Evolutionary conservation across 441 rosid genomes (phyloP).

Genomic region (Corymbia calophylla): DNA sequence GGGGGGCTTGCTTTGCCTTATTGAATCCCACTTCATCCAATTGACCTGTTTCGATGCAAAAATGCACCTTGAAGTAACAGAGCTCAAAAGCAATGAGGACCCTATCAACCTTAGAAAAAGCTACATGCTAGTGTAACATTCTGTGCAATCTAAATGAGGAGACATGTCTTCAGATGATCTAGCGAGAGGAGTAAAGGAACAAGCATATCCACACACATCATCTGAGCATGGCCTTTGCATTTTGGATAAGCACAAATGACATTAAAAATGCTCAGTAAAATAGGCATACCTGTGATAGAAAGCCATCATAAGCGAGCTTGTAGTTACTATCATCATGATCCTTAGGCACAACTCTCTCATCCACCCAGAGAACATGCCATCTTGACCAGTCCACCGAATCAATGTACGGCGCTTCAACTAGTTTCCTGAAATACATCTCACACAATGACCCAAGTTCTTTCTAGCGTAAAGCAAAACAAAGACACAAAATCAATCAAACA

Average conservation of each 20-base stretch:
- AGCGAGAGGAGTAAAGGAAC: not conserved
- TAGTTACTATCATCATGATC: constrained; percentile 80
- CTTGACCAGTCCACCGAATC: constrained; percentile 77
- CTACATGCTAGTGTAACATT: not conserved
- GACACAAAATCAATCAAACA: not conserved
- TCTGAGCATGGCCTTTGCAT: not conserved
- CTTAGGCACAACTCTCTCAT: constrained; percentile 91
- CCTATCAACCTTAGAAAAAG: not conserved
- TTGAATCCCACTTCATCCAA: not conserved
- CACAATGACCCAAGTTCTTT: not conserved
- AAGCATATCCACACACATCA: not conserved
- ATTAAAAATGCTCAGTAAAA: not conserved
- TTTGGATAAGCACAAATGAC: not conserved
- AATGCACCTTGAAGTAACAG: not conserved
- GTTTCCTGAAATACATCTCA: constrained; percentile 41
- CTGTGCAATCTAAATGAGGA: not conserved
- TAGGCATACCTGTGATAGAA: constrained; percentile 54
- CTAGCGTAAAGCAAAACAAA: not conserved
- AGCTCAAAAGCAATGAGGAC: not conserved
- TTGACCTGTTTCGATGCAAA: not conserved
- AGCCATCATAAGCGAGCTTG: constrained; percentile 65
- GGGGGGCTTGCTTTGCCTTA: not conserved
- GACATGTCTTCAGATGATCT: not conserved
- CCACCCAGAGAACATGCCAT: constrained; percentile 91
- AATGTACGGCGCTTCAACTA: constrained; percentile 55